Evolutionary conservation across 257 asterid species (phyloP).

Genomic region (Handroanthus guayacan): DNA sequence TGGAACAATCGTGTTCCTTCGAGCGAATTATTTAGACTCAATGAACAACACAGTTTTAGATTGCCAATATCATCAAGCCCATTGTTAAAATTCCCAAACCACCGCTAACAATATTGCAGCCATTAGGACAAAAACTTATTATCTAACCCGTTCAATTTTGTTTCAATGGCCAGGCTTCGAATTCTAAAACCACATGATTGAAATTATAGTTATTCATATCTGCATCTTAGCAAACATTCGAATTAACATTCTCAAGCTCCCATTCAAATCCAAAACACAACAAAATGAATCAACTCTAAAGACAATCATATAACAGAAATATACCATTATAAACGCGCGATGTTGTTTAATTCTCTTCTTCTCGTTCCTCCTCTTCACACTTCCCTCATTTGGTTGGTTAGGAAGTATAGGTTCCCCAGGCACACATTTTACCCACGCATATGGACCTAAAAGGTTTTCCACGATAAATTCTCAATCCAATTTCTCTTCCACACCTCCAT

Average conservation of each 20-base stretch:
- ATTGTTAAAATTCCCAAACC: not conserved
- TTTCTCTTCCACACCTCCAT: constrained; percentile 13
- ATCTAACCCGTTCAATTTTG: not conserved
- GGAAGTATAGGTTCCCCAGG: constrained; percentile 75
- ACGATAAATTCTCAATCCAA: constrained; percentile 17
- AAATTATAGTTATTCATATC: not conserved
- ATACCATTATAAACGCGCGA: constrained; percentile 74
- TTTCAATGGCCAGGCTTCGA: not conserved
- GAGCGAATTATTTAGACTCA: too few relatives aligned
- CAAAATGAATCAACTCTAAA: not conserved
- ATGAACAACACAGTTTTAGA: not conserved
- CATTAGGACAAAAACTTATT: not conserved
- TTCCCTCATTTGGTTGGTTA: constrained; percentile 86
- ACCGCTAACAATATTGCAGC: not conserved
- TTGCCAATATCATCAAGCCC: too few relatives aligned
- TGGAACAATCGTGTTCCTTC: too few relatives aligned
- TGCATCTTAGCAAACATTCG: constrained; percentile 15
- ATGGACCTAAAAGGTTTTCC: constrained; percentile 63
- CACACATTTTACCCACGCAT: constrained; percentile 66
- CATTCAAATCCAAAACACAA: not conserved
- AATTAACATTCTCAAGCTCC: constrained; percentile 22
- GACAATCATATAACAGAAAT: not conserved
- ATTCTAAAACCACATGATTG: not conserved
- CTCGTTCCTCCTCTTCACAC: constrained; percentile 83
- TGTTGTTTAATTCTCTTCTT: constrained; percentile 74